A percentile compares a stretch with the other conserved stretches of the same genome.
phyloP scores from a whole-genome alignment of 1,139 yeast genomes.

The Suzukiozyma palmioleophila region DNA sequence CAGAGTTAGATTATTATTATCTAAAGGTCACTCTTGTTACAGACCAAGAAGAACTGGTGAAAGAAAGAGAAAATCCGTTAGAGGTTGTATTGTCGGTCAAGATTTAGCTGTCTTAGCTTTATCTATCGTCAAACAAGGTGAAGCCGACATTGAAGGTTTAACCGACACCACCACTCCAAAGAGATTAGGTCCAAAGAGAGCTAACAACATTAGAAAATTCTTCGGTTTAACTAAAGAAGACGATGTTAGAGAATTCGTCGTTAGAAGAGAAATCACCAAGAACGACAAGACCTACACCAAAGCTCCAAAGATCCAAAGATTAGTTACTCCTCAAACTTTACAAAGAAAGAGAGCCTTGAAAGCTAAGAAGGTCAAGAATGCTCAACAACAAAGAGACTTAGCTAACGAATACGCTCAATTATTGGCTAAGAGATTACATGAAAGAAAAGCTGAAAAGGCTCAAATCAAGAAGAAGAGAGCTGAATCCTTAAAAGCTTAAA shows the following conservation, averaged over 20 bases:
- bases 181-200: constrained; percentile 99
- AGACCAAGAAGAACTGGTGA: constrained; percentile 99
- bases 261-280: constrained; percentile 97
- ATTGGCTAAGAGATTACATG: constrained; percentile 97
- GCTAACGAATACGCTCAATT: constrained; percentile 99
- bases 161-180: constrained; percentile 94
- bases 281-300: constrained; percentile 98
- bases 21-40: constrained; percentile 98
- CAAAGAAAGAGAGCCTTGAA: constrained; percentile 99
- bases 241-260: constrained; percentile 91
- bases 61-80: constrained; percentile 99
- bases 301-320: constrained; percentile 99
- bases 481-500: constrained; percentile 88
- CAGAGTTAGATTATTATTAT: constrained; percentile 94
- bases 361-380: constrained; percentile 91
- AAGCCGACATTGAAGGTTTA: constrained; percentile 89
- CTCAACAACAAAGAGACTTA: constrained; percentile 99
- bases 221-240: constrained; percentile 97
- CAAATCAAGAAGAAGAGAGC: constrained; percentile 99
- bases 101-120: constrained; percentile 95
- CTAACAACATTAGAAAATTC: constrained; percentile 99
- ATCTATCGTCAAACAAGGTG: constrained; percentile 97
- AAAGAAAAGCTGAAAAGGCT: constrained; percentile 97
- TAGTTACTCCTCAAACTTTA: constrained; percentile 97
- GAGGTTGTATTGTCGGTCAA: constrained; percentile 98